A percentile compares a stretch with the other conserved stretches of the same genome.
phyloP scores from a whole-genome alignment of 1,139 yeast genomes.

The Entelexis sorbosivorans region DNA sequence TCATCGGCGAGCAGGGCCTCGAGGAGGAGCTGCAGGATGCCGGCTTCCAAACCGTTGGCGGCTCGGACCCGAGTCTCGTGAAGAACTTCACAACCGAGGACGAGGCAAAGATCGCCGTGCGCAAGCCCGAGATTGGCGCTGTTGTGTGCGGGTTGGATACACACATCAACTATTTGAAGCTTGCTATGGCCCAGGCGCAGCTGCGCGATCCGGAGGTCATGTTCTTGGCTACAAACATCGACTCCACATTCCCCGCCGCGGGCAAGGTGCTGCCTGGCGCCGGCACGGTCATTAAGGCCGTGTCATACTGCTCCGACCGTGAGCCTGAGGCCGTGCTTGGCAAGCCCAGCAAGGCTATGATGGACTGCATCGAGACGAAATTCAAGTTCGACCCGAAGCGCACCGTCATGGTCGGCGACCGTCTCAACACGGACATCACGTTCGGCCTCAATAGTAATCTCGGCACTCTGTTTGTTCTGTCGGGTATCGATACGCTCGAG shows the following conservation, averaged over 20 bases:
- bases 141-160: conserved; percentile 82
- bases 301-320: conserved; percentile 68
- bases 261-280: conserved; percentile 88
- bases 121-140: conserved; percentile 70
- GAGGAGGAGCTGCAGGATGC: conserved; percentile 56
- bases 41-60: conserved; percentile 67
- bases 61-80: conserved; percentile 40
- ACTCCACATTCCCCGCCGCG: conserved; percentile 84
- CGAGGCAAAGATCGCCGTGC: conserved; percentile 30
- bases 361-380: conserved; percentile 74
- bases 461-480: conserved; percentile 69
- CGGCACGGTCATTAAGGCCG: conserved; percentile 76
- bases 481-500: conserved; percentile 70
- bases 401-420: conserved; percentile 90
- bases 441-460: conserved; percentile 84
- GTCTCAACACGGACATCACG: conserved; percentile 87
- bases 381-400: conserved; percentile 47
- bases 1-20: conserved; percentile 75
- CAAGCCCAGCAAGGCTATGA: conserved; percentile 81
- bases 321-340: conserved; percentile 67
- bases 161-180: conserved; percentile 64
- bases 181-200: conserved; percentile 74
- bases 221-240: conserved; percentile 90
- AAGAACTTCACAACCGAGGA: conserved; percentile 26
- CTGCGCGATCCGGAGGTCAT: conserved; percentile 55